Percentiles rank a stretch among this genome's conserved stretches.
phyloP scores from a whole-genome alignment of 2,329 filamentous ascomycete species.

The Xylariales sp. region DNA sequence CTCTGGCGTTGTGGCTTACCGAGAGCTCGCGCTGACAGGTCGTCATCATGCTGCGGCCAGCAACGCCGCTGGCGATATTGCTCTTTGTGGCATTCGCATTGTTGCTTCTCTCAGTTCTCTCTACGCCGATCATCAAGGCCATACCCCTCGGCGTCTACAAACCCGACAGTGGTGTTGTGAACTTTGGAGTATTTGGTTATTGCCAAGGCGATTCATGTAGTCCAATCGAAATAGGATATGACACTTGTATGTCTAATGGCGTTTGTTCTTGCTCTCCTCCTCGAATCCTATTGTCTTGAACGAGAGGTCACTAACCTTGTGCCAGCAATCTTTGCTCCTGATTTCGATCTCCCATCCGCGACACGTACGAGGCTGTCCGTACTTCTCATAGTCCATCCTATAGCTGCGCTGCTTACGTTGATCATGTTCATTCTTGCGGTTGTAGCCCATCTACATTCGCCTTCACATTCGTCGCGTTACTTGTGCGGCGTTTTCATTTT shows the following conservation, averaged over 20 bases:
- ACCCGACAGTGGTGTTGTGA: conserved; percentile 82
- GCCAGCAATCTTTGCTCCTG: conserved; percentile 42
- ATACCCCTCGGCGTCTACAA: conserved; percentile 85
- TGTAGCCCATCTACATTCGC: conserved; percentile 85
- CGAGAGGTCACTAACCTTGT: conserved; percentile 34
- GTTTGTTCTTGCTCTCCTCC: not conserved
- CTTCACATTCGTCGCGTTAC: conserved; percentile 90
- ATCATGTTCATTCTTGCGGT: conserved; percentile 84
- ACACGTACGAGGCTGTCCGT: conserved; percentile 77
- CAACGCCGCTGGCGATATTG: conserved; percentile 88
- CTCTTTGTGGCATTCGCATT: conserved; percentile 87
- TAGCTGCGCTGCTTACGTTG: conserved; percentile 87
- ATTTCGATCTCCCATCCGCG: conserved; percentile 67
- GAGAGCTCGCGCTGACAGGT: conserved; percentile 48
- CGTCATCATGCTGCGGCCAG: conserved; percentile 84
- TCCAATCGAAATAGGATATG: conserved; percentile 84
- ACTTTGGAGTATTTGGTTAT: conserved; percentile 93
- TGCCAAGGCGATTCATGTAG: conserved; percentile 77
- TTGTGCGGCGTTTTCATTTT: conserved; percentile 87
- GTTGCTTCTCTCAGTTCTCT: conserved; percentile 87
- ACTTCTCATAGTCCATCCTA: conserved; percentile 91
- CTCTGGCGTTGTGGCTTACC: conserved; percentile 46
- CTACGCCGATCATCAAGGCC: conserved; percentile 85
- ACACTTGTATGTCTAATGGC: conserved; percentile 69
- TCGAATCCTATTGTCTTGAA: too few species aligned